Base-by-base conservation (phyloP, 257 asterid species). In the Jacaranda copaia region DNA sequence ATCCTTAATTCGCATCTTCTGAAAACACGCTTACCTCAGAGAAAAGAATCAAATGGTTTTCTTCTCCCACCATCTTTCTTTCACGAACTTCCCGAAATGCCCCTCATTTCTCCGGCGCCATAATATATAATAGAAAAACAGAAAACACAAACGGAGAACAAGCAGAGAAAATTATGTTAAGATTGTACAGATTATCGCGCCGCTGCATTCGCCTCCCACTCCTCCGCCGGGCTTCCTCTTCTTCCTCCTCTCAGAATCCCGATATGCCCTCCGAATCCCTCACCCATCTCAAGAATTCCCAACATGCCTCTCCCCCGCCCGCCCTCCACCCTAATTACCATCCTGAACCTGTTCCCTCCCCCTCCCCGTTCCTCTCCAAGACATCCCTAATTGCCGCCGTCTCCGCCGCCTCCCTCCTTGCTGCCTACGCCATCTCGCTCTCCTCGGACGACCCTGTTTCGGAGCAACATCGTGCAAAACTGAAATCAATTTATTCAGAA, bases 371-470 rank as follows among this genome's bases (percentile, higher is more conserved):
- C 62, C 58, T 72, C 52, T 74, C 70, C 61, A 79, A 75, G 82
- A 36, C 82, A 73, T 81, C 85, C 60, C 25, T 79, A 5, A 18
- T 89, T 48, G 83, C 89, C 53, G 91, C 85, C 76, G 58, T 85
- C 20, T 88, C 98, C 46, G 87, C 93, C 61, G 89, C 90, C 18
- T 51, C 93, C 43, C 58, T 85, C 58, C 82, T 91, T 55, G 75
- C 84, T 20, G 92, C 89, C 42, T 86, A 77, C 80, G 83, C 81
- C 20, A 58, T 89, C 16, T 66, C 68, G 45, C 81, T 81, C 5
- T 53, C 67, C 4, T 36, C 72, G 1, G 81, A 79, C 35, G 86
- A 75, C 63, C 36, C 56, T 12, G 73, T 71, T 20, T 20, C 79
- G 10, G 79, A 73, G 20, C 6, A 61, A 20, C 56, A 61, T 18